Conservation (phyloP, 331 rosid species). For the Rosa hybrid region DNA sequence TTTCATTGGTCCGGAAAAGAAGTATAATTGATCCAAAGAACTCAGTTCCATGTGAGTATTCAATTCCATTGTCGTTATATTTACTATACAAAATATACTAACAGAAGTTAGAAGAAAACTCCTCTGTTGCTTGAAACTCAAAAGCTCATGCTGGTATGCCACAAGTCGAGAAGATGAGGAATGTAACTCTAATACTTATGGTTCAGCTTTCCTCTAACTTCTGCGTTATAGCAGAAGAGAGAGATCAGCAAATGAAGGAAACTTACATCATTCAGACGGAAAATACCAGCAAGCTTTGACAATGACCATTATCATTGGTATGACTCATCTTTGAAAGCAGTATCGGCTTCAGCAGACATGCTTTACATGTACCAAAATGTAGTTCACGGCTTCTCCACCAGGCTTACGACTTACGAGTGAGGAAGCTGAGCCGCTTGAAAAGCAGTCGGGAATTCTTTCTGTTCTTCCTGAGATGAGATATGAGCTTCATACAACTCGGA, state of each 20-base stretch:
- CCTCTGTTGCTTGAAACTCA: slow-evolving; percentile 15
- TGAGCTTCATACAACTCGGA: slow-evolving; percentile 81
- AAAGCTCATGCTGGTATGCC: background rate
- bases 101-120: background rate
- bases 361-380: slow-evolving; percentile 60
- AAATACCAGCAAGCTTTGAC: slow-evolving; percentile 57
- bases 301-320: slow-evolving; percentile 60
- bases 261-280: slow-evolving; percentile 80
- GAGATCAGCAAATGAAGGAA: slow-evolving; percentile 32
- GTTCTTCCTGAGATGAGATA: slow-evolving; percentile 61
- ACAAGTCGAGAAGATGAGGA: slow-evolving; percentile 40
- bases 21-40: background rate
- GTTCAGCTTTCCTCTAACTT: slow-evolving; percentile 32
- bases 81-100: background rate
- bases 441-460: slow-evolving; percentile 54
- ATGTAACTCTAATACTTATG: slow-evolving; percentile 23
- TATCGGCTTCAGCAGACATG: slow-evolving; percentile 60
- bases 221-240: slow-evolving; percentile 39
- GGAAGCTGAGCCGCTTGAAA: slow-evolving; percentile 56
- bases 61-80: background rate
- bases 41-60: slow-evolving; percentile 5
- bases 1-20: background rate
- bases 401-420: slow-evolving; percentile 57
- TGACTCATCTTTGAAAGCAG: slow-evolving; percentile 58
- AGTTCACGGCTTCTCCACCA: slow-evolving; percentile 74